phyloP scores from a whole-genome alignment of 2,329 filamentous ascomycete genomes.

The Colletotrichum sansevieriae region DNA sequence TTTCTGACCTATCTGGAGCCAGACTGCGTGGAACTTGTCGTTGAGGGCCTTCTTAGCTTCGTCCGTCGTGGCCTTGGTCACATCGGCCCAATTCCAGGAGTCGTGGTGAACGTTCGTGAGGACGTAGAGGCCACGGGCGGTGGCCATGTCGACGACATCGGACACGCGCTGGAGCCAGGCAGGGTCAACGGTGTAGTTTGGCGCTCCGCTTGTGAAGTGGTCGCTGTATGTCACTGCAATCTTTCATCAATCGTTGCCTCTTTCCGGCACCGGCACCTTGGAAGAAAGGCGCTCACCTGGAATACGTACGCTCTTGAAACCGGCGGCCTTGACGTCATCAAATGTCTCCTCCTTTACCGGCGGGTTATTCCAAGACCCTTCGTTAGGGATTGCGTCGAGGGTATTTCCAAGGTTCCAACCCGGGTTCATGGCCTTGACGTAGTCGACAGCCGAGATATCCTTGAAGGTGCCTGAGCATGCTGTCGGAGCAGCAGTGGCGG shows the following conservation, averaged over 20 bases:
- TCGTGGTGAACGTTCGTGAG: slow-evolving; percentile 72
- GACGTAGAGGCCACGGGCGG: slow-evolving; percentile 62
- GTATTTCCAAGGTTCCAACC: slow-evolving; percentile 74
- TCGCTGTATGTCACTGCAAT: slow-evolving; percentile 67
- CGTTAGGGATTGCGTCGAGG: slow-evolving; percentile 57
- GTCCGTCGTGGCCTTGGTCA: slow-evolving; percentile 52
- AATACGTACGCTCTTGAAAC: slow-evolving; percentile 70
- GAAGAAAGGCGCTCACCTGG: slow-evolving; percentile 49
- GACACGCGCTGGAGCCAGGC: slow-evolving; percentile 69
- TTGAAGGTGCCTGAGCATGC: slow-evolving; percentile 58
- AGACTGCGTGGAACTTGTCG: slow-evolving; percentile 67
- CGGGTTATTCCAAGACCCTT: slow-evolving; percentile 71
- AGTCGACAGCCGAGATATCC: slow-evolving; percentile 60
- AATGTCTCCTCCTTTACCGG: slow-evolving; percentile 64
- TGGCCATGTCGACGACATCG: slow-evolving; percentile 69
- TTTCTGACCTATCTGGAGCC: slow-evolving; percentile 68
- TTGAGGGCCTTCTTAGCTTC: slow-evolving; percentile 66
- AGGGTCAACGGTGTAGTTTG: slow-evolving; percentile 66
- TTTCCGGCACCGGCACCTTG: background rate
- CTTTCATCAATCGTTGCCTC: slow-evolving; percentile 5
- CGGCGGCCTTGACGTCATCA: slow-evolving; percentile 62
- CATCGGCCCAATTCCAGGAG: slow-evolving; percentile 69
- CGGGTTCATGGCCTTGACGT: slow-evolving; percentile 61
- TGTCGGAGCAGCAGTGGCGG: slow-evolving; percentile 22
- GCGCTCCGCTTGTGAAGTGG: slow-evolving; percentile 64